These are phyloP conservation scores for Penicillium turbatum DNA, from an alignment of 495 filamentous ascomycete species.

Conservation along the genomic window DNA sequence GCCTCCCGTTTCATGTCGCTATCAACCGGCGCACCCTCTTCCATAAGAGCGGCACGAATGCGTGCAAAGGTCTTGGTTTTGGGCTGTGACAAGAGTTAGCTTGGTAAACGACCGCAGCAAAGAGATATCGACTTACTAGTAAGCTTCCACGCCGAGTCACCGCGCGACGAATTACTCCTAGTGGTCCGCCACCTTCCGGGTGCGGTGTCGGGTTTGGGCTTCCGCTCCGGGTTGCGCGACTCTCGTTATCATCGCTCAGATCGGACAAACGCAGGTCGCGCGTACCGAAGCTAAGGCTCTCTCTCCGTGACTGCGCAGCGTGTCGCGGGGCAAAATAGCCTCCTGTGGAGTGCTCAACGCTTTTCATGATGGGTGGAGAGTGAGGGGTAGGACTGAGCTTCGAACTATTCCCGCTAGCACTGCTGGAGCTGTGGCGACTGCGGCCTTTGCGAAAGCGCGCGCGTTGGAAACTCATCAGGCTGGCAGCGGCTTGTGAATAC, in stretches of 20 bases:
- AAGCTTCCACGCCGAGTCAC: conserved; percentile 87
- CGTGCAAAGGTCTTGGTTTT: conserved; percentile 94
- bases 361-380: conserved; percentile 61
- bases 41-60: conserved; percentile 80
- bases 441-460: conserved; percentile 52
- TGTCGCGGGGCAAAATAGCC: conserved; percentile 45
- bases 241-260: conserved; percentile 73
- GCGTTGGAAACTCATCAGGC: conserved; percentile 73
- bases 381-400: conserved; percentile 61
- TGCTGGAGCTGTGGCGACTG: conserved; percentile 65
- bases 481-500: conserved; percentile 64
- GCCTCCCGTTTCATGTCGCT: conserved; percentile 87
- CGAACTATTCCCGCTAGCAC: conserved; percentile 64
- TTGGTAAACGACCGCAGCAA: not conserved
- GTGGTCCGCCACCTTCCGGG: conserved; percentile 35
- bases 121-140: conserved; percentile 53
- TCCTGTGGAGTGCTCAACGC: conserved; percentile 49
- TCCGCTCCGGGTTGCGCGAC: conserved; percentile 42
- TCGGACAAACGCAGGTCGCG: conserved; percentile 83
- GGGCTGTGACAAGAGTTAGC: conserved; percentile 48
- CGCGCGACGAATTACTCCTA: conserved; percentile 53
- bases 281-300: conserved; percentile 82
- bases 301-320: conserved; percentile 58
- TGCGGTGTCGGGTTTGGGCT: conserved; percentile 38
- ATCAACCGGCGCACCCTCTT: conserved; percentile 83